A percentile compares a stretch with the other conserved stretches of the same genome.
Conservation (phyloP, 116 monocot genomes). For the Thalassia testudinum region DNA sequence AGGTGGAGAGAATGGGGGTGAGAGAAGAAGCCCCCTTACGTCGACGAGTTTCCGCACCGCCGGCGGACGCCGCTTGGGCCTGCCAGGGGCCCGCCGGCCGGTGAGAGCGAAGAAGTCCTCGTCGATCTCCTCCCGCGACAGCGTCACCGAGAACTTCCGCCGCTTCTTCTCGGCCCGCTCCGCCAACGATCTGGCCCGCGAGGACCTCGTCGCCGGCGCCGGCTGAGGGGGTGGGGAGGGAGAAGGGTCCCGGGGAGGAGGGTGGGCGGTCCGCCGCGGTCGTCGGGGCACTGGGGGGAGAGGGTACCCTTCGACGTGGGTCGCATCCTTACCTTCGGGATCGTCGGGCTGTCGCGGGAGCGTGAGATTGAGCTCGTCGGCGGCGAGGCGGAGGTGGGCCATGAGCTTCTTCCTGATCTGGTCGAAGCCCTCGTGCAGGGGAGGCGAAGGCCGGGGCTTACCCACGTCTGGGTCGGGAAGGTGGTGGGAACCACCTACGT, state of each 20-base stretch:
- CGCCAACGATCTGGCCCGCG: conserved; percentile 14
- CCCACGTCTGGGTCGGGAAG: not conserved
- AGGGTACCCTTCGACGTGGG: not conserved
- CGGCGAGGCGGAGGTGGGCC: conserved; percentile 21
- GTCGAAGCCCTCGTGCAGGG: conserved; percentile 7
- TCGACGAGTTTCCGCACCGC: conserved; percentile 42
- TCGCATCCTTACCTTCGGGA: not conserved
- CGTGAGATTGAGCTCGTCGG: conserved; percentile 14
- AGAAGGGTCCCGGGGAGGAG: not conserved
- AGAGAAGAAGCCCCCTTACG: conserved; percentile 10
- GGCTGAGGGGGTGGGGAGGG: not conserved
- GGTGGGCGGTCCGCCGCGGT: conserved; percentile 11
- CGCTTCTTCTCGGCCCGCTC: conserved; percentile 2
- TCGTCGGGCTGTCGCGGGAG: not conserved
- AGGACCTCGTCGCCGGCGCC: not conserved
- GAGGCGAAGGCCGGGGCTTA: not conserved
- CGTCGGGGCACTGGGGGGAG: conserved; percentile 7
- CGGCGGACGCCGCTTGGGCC: conserved; percentile 35
- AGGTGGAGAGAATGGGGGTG: not conserved
- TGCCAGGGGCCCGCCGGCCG: conserved; percentile 25
- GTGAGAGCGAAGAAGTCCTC: conserved; percentile 60
- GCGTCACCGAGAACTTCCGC: conserved; percentile 26
- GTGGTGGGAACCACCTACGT: not conserved
- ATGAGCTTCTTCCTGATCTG: conserved; percentile 18
- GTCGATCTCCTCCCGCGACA: conserved; percentile 53